These are phyloP conservation scores for Venturia oleaginea DNA, from an alignment of 2,329 filamentous ascomycete genomes.

Conservation along the genomic window DNA sequence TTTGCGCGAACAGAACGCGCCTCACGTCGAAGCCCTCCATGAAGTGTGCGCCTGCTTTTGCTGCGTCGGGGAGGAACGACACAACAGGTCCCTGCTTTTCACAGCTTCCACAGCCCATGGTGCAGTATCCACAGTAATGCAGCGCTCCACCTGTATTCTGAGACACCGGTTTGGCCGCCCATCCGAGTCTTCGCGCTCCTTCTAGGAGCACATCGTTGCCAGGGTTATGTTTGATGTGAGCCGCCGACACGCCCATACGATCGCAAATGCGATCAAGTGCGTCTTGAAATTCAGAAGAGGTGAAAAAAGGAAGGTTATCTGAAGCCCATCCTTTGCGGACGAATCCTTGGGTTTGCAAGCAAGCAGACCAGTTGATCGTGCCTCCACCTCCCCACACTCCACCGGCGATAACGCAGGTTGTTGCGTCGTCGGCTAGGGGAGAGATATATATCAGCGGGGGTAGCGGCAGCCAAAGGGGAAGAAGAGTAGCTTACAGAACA, in stretches of 20 bases:
- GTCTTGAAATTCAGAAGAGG: constrained; percentile 63
- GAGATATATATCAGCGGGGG: not conserved
- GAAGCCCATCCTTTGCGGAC: constrained; percentile 77
- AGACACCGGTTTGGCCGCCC: constrained; percentile 57
- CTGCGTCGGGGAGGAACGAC: constrained; percentile 72
- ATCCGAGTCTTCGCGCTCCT: constrained; percentile 65
- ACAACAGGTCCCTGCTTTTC: constrained; percentile 73
- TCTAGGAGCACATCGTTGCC: constrained; percentile 65
- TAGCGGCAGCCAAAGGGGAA: not conserved
- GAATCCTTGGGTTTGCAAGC: constrained; percentile 59
- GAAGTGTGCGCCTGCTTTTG: constrained; percentile 66
- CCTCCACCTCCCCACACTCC: constrained; percentile 78
- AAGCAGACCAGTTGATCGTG: constrained; percentile 74
- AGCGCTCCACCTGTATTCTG: constrained; percentile 68
- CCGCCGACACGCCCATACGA: constrained; percentile 64
- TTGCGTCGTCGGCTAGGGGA: constrained; percentile 28
- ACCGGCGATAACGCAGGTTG: constrained; percentile 56
- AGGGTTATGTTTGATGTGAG: constrained; percentile 62
- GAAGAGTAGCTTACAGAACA: constrained; percentile 31
- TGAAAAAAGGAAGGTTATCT: constrained; percentile 61
- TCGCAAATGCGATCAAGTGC: constrained; percentile 70
- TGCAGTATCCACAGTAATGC: constrained; percentile 64
- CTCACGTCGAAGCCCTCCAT: constrained; percentile 73
- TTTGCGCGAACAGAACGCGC: constrained; percentile 57
- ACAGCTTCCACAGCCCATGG: constrained; percentile 49